Percentiles rank a stretch among this genome's conserved stretches.
Conservation (phyloP, 148 eudicot genomes). For the Rhododendron griersonianum region DNA sequence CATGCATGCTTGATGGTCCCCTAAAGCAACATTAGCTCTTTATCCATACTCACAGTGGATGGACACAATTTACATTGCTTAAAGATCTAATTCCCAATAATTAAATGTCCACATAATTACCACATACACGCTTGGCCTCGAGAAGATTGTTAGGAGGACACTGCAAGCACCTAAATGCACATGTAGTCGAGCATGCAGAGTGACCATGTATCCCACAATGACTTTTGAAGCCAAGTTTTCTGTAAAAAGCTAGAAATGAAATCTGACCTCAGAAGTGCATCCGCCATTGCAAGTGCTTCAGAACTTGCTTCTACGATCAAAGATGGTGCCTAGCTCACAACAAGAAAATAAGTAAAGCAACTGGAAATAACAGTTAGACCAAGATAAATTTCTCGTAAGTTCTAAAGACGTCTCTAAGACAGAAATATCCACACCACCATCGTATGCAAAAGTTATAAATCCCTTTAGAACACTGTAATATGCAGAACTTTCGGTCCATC, state of each 20-base stretch:
- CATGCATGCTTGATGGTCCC: background rate
- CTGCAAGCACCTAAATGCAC: background rate
- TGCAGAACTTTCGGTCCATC: background rate
- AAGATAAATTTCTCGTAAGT: slow-evolving; percentile 4
- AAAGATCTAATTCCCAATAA: background rate
- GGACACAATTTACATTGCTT: background rate
- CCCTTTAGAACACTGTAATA: background rate
- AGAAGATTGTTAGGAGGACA: background rate
- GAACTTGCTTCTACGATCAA: slow-evolving; percentile 73
- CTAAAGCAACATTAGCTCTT: background rate
- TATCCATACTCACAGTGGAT: background rate
- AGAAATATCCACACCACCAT: background rate
- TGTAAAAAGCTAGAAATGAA: background rate
- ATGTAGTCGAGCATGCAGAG: background rate
- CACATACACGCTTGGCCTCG: background rate
- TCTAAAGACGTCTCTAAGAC: background rate
- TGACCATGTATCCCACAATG: background rate
- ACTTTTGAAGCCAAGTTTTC: background rate
- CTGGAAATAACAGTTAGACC: background rate
- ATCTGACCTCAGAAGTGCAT: slow-evolving; percentile 76
- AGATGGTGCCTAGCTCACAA: slow-evolving; percentile 62
- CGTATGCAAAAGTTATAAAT: background rate
- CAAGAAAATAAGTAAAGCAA: background rate
- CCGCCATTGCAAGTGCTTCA: slow-evolving; percentile 72
- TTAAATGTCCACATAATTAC: background rate